A percentile compares a stretch with the other conserved stretches of the same genome.
Evolutionary conservation across 2,329 filamentous ascomycete genomes (phyloP).

Genomic region (Blumeria graminis): DNA sequence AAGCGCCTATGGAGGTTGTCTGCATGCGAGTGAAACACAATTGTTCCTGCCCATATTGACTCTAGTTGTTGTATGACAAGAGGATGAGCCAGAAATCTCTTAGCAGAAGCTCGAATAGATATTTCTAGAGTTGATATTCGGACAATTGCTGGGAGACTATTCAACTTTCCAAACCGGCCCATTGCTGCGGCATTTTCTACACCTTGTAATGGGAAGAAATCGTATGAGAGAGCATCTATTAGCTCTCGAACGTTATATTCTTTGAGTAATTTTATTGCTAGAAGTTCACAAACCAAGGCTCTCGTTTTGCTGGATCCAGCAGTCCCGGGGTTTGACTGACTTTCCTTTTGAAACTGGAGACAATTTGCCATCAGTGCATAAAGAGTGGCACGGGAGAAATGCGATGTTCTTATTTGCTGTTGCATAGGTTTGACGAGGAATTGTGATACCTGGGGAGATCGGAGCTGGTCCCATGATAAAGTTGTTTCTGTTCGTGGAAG

Average conservation of each 20-base stretch:
- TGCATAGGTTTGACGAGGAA: slow-evolving; percentile 92
- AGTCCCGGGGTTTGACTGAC: slow-evolving; percentile 57
- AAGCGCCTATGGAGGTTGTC: slow-evolving; percentile 53
- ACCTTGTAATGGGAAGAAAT: slow-evolving; percentile 81
- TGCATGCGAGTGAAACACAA: slow-evolving; percentile 77
- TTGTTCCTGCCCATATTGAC: slow-evolving; percentile 87
- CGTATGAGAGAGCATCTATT: slow-evolving; percentile 83
- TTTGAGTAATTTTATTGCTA: slow-evolving; percentile 72
- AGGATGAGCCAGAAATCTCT: slow-evolving; percentile 77
- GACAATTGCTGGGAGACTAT: slow-evolving; percentile 31
- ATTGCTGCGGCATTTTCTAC: slow-evolving; percentile 11
- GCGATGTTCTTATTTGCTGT: slow-evolving; percentile 58
- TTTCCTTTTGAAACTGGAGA: slow-evolving; percentile 78
- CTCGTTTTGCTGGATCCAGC: slow-evolving; percentile 64
- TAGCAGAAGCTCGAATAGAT: slow-evolving; percentile 76
- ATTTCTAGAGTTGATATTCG: slow-evolving; percentile 81
- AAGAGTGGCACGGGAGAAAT: slow-evolving; percentile 67
- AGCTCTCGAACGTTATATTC: slow-evolving; percentile 76
- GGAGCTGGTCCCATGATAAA: slow-evolving; percentile 78
- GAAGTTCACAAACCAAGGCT: slow-evolving; percentile 69
- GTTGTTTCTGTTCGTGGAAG: slow-evolving; percentile 74
- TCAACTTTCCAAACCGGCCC: slow-evolving; percentile 14
- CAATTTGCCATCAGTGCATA: slow-evolving; percentile 88
- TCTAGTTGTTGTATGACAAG: slow-evolving; percentile 87
- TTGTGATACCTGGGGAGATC: slow-evolving; percentile 87